These are phyloP conservation scores for Chrysanthemum makinoi DNA, from an alignment of 129 eudicot species.

Conservation along the genomic window DNA sequence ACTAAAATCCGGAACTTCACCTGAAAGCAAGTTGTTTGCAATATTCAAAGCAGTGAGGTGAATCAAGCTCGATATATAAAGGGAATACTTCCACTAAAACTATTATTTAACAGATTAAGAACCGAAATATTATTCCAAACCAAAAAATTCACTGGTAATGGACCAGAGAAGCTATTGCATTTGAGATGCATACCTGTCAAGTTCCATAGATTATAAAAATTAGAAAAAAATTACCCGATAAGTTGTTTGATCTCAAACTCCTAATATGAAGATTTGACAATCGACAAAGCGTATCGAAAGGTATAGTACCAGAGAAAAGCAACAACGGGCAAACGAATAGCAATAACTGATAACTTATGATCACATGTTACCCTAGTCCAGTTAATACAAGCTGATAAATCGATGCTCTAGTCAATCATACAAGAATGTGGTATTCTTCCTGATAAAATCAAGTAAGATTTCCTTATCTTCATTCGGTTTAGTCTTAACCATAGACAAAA, in stretches of 20 bases:
- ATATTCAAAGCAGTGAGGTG: no score
- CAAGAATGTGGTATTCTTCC: slow-evolving; percentile 42
- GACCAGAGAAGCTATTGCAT: slow-evolving; percentile 62
- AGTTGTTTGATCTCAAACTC: slow-evolving; percentile 61
- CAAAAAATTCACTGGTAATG: slow-evolving; percentile 61
- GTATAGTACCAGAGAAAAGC: slow-evolving; percentile 58
- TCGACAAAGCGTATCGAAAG: slow-evolving; percentile 60
- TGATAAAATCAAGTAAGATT: slow-evolving; percentile 64
- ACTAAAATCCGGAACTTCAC: no score
- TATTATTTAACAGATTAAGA: slow-evolving; percentile 63
- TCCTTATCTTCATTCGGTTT: slow-evolving; percentile 77
- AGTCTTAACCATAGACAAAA: slow-evolving; percentile 33
- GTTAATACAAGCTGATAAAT: slow-evolving; percentile 55
- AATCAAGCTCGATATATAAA: slow-evolving; percentile 46
- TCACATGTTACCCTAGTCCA: slow-evolving; percentile 92
- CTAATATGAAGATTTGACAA: slow-evolving; percentile 69
- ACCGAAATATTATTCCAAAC: slow-evolving; percentile 63
- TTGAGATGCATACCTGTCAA: slow-evolving; percentile 61
- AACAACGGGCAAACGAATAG: slow-evolving; percentile 65
- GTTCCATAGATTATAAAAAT: slow-evolving; percentile 54
- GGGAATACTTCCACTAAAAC: slow-evolving; percentile 66
- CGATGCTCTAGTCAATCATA: slow-evolving; percentile 61
- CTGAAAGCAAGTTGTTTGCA: no score
- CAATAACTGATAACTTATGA: slow-evolving; percentile 58
- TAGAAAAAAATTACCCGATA: slow-evolving; percentile 77